Percentiles rank a stretch among this genome's conserved stretches.
These are phyloP conservation scores for Suillus decipiens DNA, from an alignment of 768 basidiomycete species.

Conservation along the genomic window DNA sequence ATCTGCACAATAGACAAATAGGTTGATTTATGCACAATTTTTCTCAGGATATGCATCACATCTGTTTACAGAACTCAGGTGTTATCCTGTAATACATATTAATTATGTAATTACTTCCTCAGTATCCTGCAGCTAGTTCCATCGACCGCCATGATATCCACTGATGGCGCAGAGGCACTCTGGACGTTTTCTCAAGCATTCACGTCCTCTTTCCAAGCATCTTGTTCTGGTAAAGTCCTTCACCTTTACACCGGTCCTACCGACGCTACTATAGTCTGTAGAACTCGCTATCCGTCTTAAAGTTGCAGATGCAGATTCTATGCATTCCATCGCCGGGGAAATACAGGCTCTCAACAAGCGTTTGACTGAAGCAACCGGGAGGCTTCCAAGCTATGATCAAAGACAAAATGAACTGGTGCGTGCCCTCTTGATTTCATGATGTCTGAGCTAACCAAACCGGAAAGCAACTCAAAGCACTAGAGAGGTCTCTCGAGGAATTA, in stretches of 20 bases:
- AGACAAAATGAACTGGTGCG: conserved; percentile 68
- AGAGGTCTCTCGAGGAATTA: conserved; percentile 53
- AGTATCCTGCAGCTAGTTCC: background rate
- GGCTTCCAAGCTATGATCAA: conserved; percentile 73
- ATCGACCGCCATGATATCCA: background rate
- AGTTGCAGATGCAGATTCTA: conserved; percentile 32
- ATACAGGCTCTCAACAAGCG: conserved; percentile 61
- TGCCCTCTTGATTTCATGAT: conserved; percentile 13
- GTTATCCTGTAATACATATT: no score
- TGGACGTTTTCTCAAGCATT: conserved; percentile 36
- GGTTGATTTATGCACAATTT: no score
- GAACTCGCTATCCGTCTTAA: conserved; percentile 53
- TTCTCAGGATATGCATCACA: background rate
- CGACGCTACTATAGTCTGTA: conserved; percentile 30
- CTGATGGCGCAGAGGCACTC: conserved; percentile 18
- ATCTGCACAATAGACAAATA: no score
- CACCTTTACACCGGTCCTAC: background rate
- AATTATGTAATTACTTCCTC: background rate
- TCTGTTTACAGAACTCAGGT: no score
- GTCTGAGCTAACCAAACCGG: conserved; percentile 16
- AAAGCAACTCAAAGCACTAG: conserved; percentile 69
- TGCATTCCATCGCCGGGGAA: conserved; percentile 49
- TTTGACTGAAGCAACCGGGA: conserved; percentile 62
- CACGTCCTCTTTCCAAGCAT: conserved; percentile 23
- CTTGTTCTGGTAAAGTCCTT: conserved; percentile 27